Base-by-base conservation (phyloP, 1,284 basidiomycete genomes). In the Apiotrichum akiyoshidainum region DNA sequence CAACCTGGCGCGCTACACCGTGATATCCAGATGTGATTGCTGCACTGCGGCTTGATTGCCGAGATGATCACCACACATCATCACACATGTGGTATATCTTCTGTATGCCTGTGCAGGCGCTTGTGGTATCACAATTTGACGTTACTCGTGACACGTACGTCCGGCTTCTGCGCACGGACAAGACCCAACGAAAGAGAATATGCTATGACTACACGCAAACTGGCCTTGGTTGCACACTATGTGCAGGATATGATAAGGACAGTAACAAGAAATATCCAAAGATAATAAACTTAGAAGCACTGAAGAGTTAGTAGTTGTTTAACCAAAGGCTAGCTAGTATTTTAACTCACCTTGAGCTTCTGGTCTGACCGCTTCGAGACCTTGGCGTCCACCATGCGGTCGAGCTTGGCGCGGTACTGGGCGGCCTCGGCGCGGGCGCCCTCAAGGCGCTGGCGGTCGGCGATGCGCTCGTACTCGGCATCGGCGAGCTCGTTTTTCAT, bases 311-410 rank as follows among this genome's bases (percentile, higher is more conserved):
- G 49, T n/a, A 33, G 26, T 11, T 16, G 8, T 6, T 42, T 7
- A 21, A 16, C 10, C 12, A 22, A 6, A 12, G n/a, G n/a, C 16
- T 9, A 1, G 22, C 22, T 41, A 12, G 13, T n/a, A 13, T 21
- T 34, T 35, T 17, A 22, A 64, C 73, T 66, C 60, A 73, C 76
- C 64, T 73, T 75, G 58, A 76, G 65, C 59, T 70, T 67, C 53
- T 65, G 61, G 47, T 65, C 64, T 19, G 65, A 59, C 57, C 67
- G 70, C 64, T 74, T 72, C 50, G 64, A 65, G 40, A 73, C 73
- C 60, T 75, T 72, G 17, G 58, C 58, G 46, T 76, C 73, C n/a
- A 73, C 66, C 44, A 69, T 68, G 60, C 70, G 63, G 45, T 76
- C 73, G 54, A 74, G 54, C 55, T 74, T 68, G 44, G 68, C 68